phyloP scores from a whole-genome alignment of 768 basidiomycete species.

The Mycena maculata region DNA sequence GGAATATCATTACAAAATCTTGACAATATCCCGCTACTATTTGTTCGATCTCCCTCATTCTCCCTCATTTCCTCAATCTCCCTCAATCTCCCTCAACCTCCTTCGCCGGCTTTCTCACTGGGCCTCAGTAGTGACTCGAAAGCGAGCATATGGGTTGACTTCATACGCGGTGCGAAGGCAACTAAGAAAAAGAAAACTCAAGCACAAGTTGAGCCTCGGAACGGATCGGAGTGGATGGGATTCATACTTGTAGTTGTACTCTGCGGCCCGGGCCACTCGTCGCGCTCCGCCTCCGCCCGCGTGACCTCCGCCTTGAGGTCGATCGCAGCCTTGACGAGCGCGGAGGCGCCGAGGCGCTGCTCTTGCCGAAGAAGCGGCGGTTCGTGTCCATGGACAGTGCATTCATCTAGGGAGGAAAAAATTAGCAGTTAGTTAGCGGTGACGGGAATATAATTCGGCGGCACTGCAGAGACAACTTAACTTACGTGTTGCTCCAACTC shows the following conservation, averaged over 20 bases:
- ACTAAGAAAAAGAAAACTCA: too few species aligned
- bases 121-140: too few species aligned
- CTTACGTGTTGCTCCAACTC: slow-evolving; percentile 1
- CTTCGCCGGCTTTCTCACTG: not conserved
- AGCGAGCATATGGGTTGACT: too few species aligned
- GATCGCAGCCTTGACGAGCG: slow-evolving; percentile 65
- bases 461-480: too few species aligned
- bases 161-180: too few species aligned
- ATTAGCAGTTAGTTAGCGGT: too few species aligned
- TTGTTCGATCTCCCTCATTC: not conserved
- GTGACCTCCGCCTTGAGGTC: slow-evolving; percentile 61
- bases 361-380: slow-evolving; percentile 64
- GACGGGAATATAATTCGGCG: not conserved
- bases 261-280: too few species aligned
- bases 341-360: slow-evolving; percentile 66
- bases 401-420: not conserved
- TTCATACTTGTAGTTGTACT: too few species aligned
- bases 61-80: not conserved
- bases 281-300: slow-evolving; percentile 1
- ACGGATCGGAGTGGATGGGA: too few species aligned
- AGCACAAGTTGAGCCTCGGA: too few species aligned
- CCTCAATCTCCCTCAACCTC: not conserved
- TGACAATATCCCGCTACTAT: not conserved
- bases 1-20: too few species aligned
- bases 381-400: not conserved